Evolutionary conservation across 495 filamentous ascomycete species (phyloP), one percentile per base, ranked within the genome.

Genomic region (Aspergillus cristatus): DNA sequence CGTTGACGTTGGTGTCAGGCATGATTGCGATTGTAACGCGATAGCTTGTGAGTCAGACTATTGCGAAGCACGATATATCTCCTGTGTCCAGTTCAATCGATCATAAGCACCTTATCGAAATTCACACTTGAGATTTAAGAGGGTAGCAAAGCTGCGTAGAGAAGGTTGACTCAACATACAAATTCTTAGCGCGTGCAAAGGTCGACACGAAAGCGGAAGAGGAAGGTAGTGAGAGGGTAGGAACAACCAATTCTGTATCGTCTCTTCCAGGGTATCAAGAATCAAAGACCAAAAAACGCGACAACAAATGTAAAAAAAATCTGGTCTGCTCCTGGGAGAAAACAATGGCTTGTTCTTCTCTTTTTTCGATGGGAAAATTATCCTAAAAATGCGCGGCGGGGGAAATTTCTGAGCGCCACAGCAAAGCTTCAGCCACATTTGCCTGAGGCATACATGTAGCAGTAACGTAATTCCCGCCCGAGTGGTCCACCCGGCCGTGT

Each of bases 1-100:
- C 45, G 35, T 68, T 68, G 38, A 50, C 46, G 41, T 48, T 48
- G 35, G 54, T 43, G 15, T 60, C 63, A 40, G 66, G 48, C 64
- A 70, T 70, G 17, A 34, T 51, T 43, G 44, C 15, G 40, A 42
- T 32, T 17, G 32, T n/a, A n/a, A n/a, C n/a, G 28, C 1, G 28
- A 29, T 29, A 10, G 28, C 11, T 25, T 41, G 14, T 28, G 10
- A 25, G 24, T 15, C 35, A 32, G 34, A 25, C 28, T 42, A 36
- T 22, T 13, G 31, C 8, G 18, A 26, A 30, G 28, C 11, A n/a
- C n/a, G 8, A 24, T n/a, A 30, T 14, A 4, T 11, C 28, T 30
- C 12, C 28, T 30, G 13, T 11, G 5, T 30, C 28, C 12, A n/a
- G 8, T 24, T 24, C 20, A 24, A 24, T 24, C n/a, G 20, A 24